Evolutionary conservation across 1,139 yeast species (phyloP).

Genomic region (Magnusiomyces fungicola): DNA sequence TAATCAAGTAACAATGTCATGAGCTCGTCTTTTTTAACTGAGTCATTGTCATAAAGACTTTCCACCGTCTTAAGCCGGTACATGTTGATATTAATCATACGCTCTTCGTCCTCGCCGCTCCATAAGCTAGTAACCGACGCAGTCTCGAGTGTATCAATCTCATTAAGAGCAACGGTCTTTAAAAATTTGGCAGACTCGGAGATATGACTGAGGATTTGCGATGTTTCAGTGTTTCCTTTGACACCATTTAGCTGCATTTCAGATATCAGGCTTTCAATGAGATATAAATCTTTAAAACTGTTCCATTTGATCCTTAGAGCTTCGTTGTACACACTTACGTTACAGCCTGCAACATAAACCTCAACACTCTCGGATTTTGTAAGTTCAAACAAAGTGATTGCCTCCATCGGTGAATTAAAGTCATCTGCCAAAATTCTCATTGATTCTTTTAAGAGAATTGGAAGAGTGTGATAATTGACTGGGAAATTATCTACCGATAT

Average conservation of each 20-base stretch:
- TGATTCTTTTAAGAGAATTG: slow-evolving; percentile 14
- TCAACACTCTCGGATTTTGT: slow-evolving; percentile 33
- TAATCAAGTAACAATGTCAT: background rate
- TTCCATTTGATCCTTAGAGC: slow-evolving; percentile 36
- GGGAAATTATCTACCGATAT: slow-evolving; percentile 12
- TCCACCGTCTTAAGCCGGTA: slow-evolving; percentile 24
- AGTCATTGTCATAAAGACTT: background rate
- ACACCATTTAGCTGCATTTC: slow-evolving; percentile 41
- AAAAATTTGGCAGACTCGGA: slow-evolving; percentile 20
- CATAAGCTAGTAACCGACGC: slow-evolving; percentile 25
- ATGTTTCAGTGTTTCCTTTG: slow-evolving; percentile 34
- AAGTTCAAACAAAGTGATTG: slow-evolving; percentile 35
- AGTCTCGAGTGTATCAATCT: no score
- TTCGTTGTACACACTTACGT: slow-evolving; percentile 37
- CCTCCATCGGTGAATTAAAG: slow-evolving; percentile 35
- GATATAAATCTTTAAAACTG: slow-evolving; percentile 34
- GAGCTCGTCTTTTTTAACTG: slow-evolving; percentile 4
- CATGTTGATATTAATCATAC: slow-evolving; percentile 27
- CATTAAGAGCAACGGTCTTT: background rate
- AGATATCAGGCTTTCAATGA: slow-evolving; percentile 32
- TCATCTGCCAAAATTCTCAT: slow-evolving; percentile 26
- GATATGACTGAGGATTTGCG: slow-evolving; percentile 27
- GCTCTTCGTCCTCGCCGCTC: slow-evolving; percentile 31
- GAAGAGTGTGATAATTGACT: slow-evolving; percentile 19
- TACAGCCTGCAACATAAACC: slow-evolving; percentile 36